phyloP scores from a whole-genome alignment of 495 filamentous ascomycete genomes.

The Letharia lupina region DNA sequence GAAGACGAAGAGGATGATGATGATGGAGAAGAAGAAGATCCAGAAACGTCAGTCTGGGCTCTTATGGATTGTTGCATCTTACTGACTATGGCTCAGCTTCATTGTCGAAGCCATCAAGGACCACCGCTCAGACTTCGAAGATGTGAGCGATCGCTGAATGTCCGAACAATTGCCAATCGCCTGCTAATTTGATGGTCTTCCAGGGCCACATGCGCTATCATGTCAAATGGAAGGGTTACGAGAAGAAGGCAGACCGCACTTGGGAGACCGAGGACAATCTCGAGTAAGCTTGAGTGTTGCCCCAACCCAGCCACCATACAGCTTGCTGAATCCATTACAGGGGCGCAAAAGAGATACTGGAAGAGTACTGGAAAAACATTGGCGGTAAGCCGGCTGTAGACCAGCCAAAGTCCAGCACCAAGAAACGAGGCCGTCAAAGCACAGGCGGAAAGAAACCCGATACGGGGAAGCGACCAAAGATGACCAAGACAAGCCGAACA shows the following conservation, averaged over 20 bases:
- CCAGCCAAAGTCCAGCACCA: conserved; percentile 27
- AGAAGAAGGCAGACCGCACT: conserved; percentile 43
- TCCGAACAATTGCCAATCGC: conserved; percentile 28
- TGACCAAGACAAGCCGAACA: conserved; percentile 14
- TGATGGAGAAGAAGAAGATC: conserved; percentile 29
- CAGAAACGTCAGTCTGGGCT: conserved; percentile 28
- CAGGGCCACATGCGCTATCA: conserved; percentile 41
- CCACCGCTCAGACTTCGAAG: conserved; percentile 33
- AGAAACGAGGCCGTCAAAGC: conserved; percentile 25
- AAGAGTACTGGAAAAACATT: conserved; percentile 47
- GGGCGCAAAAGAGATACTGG: conserved; percentile 45
- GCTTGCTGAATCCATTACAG: conserved; percentile 28
- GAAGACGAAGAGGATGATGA: conserved; percentile 24
- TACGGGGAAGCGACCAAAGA: conserved; percentile 17
- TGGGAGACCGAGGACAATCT: conserved; percentile 55
- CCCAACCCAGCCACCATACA: neutral
- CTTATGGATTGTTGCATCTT: neutral
- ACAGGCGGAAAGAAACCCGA: conserved; percentile 14
- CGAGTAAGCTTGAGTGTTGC: conserved; percentile 30
- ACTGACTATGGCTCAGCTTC: conserved; percentile 36
- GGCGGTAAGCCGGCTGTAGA: conserved; percentile 45
- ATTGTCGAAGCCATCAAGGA: conserved; percentile 50
- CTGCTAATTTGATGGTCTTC: conserved; percentile 11
- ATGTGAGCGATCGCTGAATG: conserved; percentile 30
- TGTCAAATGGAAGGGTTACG: conserved; percentile 60